A percentile compares a stretch with the other conserved stretches of the same genome.
These are phyloP conservation scores for Penicillium sp. DNA, from an alignment of 2,329 filamentous ascomycete genomes.

Conservation along the genomic window DNA sequence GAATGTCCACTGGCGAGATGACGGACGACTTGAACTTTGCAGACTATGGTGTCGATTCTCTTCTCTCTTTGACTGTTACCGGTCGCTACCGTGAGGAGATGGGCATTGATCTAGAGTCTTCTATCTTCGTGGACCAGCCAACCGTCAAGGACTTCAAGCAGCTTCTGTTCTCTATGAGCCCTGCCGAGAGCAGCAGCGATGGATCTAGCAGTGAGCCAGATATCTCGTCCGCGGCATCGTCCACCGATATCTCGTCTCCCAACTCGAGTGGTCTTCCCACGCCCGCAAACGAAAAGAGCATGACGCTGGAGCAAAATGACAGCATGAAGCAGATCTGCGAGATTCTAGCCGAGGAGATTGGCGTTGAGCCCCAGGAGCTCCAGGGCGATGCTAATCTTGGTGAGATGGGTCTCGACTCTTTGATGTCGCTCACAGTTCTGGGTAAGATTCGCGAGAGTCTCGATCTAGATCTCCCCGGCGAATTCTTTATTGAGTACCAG, in stretches of 20 bases:
- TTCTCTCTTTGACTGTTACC: slow-evolving; percentile 65
- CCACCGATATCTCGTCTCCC: slow-evolving; percentile 40
- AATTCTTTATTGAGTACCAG: slow-evolving; percentile 51
- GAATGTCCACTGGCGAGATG: slow-evolving; percentile 62
- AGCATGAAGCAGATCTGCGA: slow-evolving; percentile 46
- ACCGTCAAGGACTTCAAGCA: slow-evolving; percentile 65
- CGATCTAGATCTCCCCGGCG: slow-evolving; percentile 46
- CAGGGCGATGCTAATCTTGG: slow-evolving; percentile 44
- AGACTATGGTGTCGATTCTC: slow-evolving; percentile 65
- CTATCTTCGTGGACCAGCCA: slow-evolving; percentile 63
- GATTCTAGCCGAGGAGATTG: slow-evolving; percentile 50
- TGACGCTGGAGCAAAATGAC: slow-evolving; percentile 31
- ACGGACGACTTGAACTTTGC: slow-evolving; percentile 65
- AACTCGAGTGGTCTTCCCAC: slow-evolving; percentile 38
- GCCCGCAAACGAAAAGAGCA: slow-evolving; percentile 32
- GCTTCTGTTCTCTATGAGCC: slow-evolving; percentile 49
- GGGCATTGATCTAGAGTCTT: slow-evolving; percentile 62
- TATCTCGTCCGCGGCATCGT: slow-evolving; percentile 32
- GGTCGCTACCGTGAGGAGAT: slow-evolving; percentile 66
- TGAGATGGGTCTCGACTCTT: slow-evolving; percentile 52
- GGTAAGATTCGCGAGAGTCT: slow-evolving; percentile 50
- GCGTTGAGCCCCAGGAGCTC: slow-evolving; percentile 46
- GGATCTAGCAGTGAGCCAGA: slow-evolving; percentile 35
- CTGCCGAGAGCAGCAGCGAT: slow-evolving; percentile 35
- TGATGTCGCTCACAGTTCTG: slow-evolving; percentile 51